Evolutionary conservation across 441 rosid species (phyloP), one percentile per base, ranked within the genome.

Genomic region (Erysimum pusillum): DNA sequence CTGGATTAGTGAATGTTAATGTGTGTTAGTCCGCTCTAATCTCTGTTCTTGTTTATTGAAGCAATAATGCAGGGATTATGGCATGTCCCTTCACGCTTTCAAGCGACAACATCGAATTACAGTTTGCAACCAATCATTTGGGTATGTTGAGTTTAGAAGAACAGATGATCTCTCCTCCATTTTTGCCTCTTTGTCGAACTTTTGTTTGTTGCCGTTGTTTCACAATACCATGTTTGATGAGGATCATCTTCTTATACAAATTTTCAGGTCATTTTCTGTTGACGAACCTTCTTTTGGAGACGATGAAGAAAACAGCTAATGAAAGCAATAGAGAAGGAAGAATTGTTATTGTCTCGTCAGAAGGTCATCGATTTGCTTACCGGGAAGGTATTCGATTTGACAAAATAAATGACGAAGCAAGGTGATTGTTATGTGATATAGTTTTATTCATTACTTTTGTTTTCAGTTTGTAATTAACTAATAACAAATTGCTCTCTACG

Each of bases 1-100:
- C 41, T 67, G 22, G 60, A n/a, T 59, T 60, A 39, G 45, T 60
- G 53, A 12, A 41, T 73, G 42, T 57, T 73, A 34, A 20, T 58
- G 7, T 12, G 9, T 46, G 22, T 45, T 74, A 44, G 67, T 52
- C 8, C 12, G 22, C 9, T 79, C n/a, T 63, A 46, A 46, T 71
- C 54, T 38, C 1, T 0, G 39, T 65, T 74, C 54, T 52, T 54
- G 77, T 74, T 72, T 10, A 2, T 25, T 82, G 73, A 20, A 92
- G 96, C 68, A 90, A 90, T 79, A 90, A 89, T 70, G 96, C 96
- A 39, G 93, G 91, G 64, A 67, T 87, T 20, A 83, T 87, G 91
- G 91, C 82, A 1, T 80, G 85, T 20, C 90, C 92, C 1, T 90
- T 84, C 81, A 67, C 5, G 73, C 86, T 89, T 57, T 90, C 90